Percentiles rank a stretch among this genome's conserved stretches.
Conservation (phyloP, 495 filamentous ascomycete species). For the Aspergillus sclerotiicarbonarius region DNA sequence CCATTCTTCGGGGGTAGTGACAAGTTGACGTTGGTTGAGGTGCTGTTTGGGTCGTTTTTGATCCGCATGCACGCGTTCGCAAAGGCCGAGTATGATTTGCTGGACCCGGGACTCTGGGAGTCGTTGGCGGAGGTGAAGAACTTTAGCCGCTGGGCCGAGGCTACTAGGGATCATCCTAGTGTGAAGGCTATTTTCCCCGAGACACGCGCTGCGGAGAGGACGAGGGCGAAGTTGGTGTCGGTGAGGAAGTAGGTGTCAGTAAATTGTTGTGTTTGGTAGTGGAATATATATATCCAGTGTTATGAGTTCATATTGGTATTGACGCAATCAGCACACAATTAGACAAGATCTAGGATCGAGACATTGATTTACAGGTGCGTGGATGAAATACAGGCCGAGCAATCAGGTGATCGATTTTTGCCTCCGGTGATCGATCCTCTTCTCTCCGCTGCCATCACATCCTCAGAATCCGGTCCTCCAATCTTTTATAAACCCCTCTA, state of each 20-base stretch:
- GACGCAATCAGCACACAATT: too few relatives aligned
- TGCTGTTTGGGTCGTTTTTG: conserved; percentile 68
- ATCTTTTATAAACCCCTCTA: too few relatives aligned
- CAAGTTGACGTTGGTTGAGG: conserved; percentile 75
- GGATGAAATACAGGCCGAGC: too few relatives aligned
- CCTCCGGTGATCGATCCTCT: too few relatives aligned
- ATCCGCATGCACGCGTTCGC: conserved; percentile 53
- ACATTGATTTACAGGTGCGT: too few relatives aligned
- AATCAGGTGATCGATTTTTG: too few relatives aligned
- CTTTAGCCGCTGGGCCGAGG: conserved; percentile 66
- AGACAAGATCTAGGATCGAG: too few relatives aligned
- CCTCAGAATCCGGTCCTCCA: too few relatives aligned
- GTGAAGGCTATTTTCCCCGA: conserved; percentile 65
- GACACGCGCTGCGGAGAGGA: conserved; percentile 19
- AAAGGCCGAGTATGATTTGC: conserved; percentile 47
- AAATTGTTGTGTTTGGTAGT: background rate
- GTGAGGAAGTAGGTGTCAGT: background rate
- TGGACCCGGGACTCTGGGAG: conserved; percentile 48
- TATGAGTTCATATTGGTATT: too few relatives aligned
- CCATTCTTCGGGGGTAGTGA: conserved; percentile 83
- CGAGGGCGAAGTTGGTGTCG: conserved; percentile 19
- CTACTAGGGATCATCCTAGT: conserved; percentile 60
- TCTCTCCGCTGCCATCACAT: too few relatives aligned
- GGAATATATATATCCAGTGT: too few relatives aligned
- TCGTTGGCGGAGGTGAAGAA: conserved; percentile 52